phyloP scores from a whole-genome alignment of 2,329 filamentous ascomycete genomes.

The Trichoderma arundinaceum region DNA sequence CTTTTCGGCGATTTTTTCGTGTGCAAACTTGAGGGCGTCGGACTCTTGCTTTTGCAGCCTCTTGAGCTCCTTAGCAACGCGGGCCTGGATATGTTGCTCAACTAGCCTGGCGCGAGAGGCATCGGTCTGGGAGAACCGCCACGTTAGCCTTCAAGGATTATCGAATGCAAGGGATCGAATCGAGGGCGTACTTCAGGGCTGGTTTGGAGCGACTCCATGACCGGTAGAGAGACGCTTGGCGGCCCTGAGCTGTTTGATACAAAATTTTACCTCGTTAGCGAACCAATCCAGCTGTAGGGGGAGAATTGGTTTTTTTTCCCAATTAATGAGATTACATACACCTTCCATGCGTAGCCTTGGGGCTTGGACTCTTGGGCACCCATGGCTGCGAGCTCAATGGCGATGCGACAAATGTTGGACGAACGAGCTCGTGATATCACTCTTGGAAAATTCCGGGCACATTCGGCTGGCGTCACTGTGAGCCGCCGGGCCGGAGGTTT shows the following conservation, averaged over 20 bases:
- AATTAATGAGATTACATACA: conserved; percentile 49
- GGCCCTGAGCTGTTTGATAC: conserved; percentile 49
- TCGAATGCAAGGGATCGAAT: background rate
- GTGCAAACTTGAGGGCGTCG: conserved; percentile 70
- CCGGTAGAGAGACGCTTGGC: conserved; percentile 72
- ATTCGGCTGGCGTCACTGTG: conserved; percentile 44
- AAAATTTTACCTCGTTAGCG: conserved; percentile 31
- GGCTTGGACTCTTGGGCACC: conserved; percentile 64
- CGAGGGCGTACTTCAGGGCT: conserved; percentile 75
- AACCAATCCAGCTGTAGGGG: background rate
- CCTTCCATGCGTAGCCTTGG: conserved; percentile 58
- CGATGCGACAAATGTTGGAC: conserved; percentile 41
- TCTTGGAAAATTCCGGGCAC: conserved; percentile 46
- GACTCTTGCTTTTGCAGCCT: conserved; percentile 74
- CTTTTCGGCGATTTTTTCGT: conserved; percentile 68
- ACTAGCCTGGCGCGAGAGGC: conserved; percentile 80
- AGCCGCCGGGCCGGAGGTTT: conserved; percentile 35
- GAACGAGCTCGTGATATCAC: conserved; percentile 40
- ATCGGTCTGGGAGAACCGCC: conserved; percentile 70
- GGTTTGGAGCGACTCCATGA: conserved; percentile 81
- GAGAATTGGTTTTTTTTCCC: background rate
- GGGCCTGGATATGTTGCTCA: conserved; percentile 87
- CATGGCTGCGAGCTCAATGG: conserved; percentile 55
- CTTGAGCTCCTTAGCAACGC: conserved; percentile 84
- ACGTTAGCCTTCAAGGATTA: conserved; percentile 8